phyloP scores from a whole-genome alignment of 2,329 filamentous ascomycete species.

The Alternaria metachromatica region DNA sequence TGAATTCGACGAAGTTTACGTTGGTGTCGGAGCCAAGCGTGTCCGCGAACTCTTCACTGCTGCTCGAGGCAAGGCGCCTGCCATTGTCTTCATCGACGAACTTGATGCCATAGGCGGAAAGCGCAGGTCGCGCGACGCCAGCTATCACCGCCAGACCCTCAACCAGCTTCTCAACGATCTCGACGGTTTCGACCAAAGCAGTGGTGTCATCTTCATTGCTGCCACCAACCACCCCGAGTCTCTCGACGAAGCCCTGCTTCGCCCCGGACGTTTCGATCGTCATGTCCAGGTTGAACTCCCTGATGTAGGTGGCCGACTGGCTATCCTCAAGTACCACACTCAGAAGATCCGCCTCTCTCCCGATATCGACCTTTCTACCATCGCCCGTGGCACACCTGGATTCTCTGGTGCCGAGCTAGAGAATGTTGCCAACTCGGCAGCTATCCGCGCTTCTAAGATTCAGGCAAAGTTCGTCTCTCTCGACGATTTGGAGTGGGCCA shows the following conservation, averaged over 20 bases:
- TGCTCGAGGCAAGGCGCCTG: constrained; percentile 83
- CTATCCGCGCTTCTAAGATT: constrained; percentile 89
- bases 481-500: constrained; percentile 92
- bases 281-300: constrained; percentile 88
- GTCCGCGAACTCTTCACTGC: constrained; percentile 90
- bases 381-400: constrained; percentile 87
- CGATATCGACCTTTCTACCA: constrained; percentile 81
- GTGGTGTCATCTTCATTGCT: constrained; percentile 91
- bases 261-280: constrained; percentile 94
- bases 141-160: constrained; percentile 95
- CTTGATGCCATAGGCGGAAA: constrained; percentile 93
- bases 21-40: constrained; percentile 94
- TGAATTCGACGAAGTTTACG: constrained; percentile 98
- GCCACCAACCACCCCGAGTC: constrained; percentile 96
- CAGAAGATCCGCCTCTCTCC: constrained; percentile 83
- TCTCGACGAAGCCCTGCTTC: constrained; percentile 91
- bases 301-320: constrained; percentile 90
- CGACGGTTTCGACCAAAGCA: constrained; percentile 95
- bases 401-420: constrained; percentile 96
- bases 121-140: constrained; percentile 88
- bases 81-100: constrained; percentile 96
- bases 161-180: constrained; percentile 97
- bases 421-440: constrained; percentile 95
- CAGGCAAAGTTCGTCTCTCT: constrained; percentile 78
- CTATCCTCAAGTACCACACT: constrained; percentile 92